phyloP scores from a whole-genome alignment of 192 early-diverging fungal genomes.

The Cetraspora pellucida region DNA sequence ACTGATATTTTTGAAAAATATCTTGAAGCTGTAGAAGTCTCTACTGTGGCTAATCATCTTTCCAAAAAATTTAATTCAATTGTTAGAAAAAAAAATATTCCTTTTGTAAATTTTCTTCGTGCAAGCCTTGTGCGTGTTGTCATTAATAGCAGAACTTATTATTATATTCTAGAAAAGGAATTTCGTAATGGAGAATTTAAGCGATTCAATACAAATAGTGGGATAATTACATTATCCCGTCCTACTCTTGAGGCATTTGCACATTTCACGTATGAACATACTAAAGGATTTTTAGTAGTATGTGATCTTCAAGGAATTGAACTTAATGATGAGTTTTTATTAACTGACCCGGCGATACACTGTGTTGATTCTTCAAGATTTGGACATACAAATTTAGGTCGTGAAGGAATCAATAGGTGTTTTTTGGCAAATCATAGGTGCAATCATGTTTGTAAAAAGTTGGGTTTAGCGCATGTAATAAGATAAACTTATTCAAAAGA shows the following conservation, averaged over 20 bases:
- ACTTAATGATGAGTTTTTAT: not conserved
- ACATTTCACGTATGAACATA: constrained; percentile 26
- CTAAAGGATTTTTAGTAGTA: constrained; percentile 20
- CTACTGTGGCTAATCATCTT: constrained; percentile 18
- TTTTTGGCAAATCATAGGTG: constrained; percentile 26
- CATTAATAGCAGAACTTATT: not conserved
- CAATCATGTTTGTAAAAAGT: constrained; percentile 8
- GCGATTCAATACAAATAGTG: constrained; percentile 19
- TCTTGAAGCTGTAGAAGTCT: constrained; percentile 32
- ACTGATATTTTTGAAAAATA: constrained; percentile 13
- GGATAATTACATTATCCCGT: not conserved
- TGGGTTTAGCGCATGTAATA: not conserved
- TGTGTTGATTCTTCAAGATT: not conserved
- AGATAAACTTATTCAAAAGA: not conserved
- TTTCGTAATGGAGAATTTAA: constrained; percentile 10
- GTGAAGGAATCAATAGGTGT: not conserved
- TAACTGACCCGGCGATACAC: not conserved
- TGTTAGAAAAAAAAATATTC: constrained; percentile 5
- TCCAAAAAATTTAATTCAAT: constrained; percentile 21
- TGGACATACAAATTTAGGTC: constrained; percentile 11
- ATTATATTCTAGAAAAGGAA: not conserved
- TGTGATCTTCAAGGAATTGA: constrained; percentile 26
- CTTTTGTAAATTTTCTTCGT: constrained; percentile 8
- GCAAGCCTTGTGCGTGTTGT: not conserved
- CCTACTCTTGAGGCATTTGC: constrained; percentile 27